Evolutionary conservation across 768 basidiomycete species (phyloP).

Genomic region (Gelatoporia subvermispora): DNA sequence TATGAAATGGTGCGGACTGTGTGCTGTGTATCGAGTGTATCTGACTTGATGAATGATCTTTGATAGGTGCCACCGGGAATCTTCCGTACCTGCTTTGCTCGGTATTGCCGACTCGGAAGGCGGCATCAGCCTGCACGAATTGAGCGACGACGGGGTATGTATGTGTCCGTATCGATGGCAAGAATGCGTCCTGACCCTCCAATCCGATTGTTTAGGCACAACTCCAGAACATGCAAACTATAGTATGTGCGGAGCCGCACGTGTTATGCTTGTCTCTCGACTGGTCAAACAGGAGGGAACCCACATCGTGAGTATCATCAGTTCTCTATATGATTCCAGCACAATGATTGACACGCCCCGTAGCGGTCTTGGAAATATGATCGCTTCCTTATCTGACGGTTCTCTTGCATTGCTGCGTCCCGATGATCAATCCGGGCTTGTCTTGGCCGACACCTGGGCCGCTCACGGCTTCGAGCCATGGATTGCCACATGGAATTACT

Average conservation of each 20-base stretch:
- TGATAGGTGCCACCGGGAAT: conserved; percentile 54
- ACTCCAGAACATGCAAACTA: conserved; percentile 26
- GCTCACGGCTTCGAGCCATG: conserved; percentile 95
- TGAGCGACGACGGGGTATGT: conserved; percentile 45
- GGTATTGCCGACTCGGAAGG: conserved; percentile 88
- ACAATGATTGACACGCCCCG: too few relatives aligned
- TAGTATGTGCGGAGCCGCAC: conserved; percentile 47
- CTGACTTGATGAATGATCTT: conserved; percentile 1
- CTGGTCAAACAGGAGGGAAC: conserved; percentile 72
- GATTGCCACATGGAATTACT: conserved; percentile 89
- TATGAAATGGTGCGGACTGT: conserved; percentile 76
- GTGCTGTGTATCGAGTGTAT: not conserved
- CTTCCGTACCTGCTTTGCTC: conserved; percentile 42
- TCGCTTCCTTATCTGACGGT: conserved; percentile 83
- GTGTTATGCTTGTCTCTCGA: conserved; percentile 87
- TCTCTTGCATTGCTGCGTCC: conserved; percentile 56
- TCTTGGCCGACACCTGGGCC: conserved; percentile 59
- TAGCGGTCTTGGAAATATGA: conserved; percentile 53
- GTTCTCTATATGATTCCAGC: too few relatives aligned
- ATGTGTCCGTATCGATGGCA: not conserved
- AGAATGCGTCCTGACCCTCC: too few relatives aligned
- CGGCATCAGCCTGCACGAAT: conserved; percentile 58
- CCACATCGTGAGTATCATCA: conserved; percentile 37
- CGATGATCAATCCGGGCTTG: conserved; percentile 39
- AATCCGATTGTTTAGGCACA: not conserved